Conservation (phyloP, 768 basidiomycete genomes). For the Hortiboletus flavorubellus region DNA sequence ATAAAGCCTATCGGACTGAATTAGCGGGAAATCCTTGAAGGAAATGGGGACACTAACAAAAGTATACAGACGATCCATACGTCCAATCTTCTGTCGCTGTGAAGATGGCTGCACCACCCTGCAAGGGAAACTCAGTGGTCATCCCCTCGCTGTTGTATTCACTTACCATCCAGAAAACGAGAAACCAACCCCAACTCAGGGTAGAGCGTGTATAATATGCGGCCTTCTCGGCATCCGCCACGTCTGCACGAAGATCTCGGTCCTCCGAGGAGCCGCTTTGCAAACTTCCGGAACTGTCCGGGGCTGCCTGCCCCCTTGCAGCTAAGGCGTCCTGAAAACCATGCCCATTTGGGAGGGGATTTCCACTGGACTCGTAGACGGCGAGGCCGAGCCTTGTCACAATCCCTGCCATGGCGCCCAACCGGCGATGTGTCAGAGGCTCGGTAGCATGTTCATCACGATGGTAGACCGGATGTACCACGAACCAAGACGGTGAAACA, state of each 20-base stretch:
- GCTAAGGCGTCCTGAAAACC: background rate
- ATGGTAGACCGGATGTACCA: slow-evolving; percentile 20
- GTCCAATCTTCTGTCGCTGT: slow-evolving; percentile 65
- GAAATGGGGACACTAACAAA: slow-evolving; percentile 46
- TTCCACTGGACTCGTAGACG: slow-evolving; percentile 28
- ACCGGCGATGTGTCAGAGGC: slow-evolving; percentile 51
- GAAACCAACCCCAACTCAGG: slow-evolving; percentile 58
- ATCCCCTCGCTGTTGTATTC: background rate
- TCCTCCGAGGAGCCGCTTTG: slow-evolving; percentile 5
- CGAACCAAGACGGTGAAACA: slow-evolving; percentile 17
- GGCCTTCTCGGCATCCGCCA: slow-evolving; percentile 43
- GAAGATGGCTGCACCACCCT: slow-evolving; percentile 72
- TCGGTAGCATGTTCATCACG: slow-evolving; percentile 7
- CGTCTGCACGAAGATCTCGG: slow-evolving; percentile 16
- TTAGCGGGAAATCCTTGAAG: background rate
- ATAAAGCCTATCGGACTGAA: slow-evolving; percentile 50
- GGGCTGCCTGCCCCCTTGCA: background rate
- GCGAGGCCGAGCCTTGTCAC: slow-evolving; percentile 51
- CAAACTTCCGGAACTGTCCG: slow-evolving; percentile 10
- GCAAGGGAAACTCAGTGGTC: background rate
- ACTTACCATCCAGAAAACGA: slow-evolving; percentile 75
- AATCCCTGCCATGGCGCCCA: slow-evolving; percentile 56
- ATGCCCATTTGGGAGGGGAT: background rate
- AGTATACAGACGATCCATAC: slow-evolving; percentile 64
- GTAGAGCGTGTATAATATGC: slow-evolving; percentile 56